phyloP scores from a whole-genome alignment of 345 rosid species.

The Pistacia atlantica region DNA sequence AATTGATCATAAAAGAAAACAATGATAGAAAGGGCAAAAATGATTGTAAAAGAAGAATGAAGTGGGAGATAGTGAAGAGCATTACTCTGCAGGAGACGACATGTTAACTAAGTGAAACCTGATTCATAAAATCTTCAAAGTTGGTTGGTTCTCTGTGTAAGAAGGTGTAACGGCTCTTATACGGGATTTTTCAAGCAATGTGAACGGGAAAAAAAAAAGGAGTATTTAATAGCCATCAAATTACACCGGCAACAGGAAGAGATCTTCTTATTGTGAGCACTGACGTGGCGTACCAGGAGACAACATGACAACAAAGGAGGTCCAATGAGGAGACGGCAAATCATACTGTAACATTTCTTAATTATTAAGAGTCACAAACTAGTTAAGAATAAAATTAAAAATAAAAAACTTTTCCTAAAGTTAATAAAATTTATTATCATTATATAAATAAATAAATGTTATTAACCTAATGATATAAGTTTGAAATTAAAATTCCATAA shows the following conservation, averaged over 20 bases:
- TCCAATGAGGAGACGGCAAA: slow-evolving; percentile 14
- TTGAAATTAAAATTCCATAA: too few relatives aligned
- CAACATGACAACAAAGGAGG: background rate
- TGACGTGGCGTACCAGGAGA: slow-evolving; percentile 13
- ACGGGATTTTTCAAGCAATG: background rate
- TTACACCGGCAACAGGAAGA: background rate
- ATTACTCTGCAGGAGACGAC: slow-evolving; percentile 46
- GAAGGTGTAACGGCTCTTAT: background rate
- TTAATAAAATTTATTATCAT: too few relatives aligned
- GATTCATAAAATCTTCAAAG: slow-evolving; percentile 8
- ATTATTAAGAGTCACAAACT: background rate
- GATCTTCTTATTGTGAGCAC: background rate
- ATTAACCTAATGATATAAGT: too few relatives aligned
- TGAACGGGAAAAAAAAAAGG: background rate
- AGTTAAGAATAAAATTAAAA: too few relatives aligned
- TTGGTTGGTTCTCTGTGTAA: background rate
- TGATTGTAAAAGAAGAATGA: background rate
- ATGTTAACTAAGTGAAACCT: slow-evolving; percentile 17
- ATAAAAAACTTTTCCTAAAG: background rate
- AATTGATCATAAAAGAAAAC: background rate
- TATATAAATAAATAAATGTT: too few relatives aligned
- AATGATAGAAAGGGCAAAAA: background rate
- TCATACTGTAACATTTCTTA: background rate
- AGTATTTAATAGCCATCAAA: background rate
- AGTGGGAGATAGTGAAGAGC: background rate